A percentile compares a stretch with the other conserved stretches of the same genome.
These are phyloP conservation scores for Trichoderma parareesei DNA, from an alignment of 495 filamentous ascomycete genomes.

Conservation along the genomic window DNA sequence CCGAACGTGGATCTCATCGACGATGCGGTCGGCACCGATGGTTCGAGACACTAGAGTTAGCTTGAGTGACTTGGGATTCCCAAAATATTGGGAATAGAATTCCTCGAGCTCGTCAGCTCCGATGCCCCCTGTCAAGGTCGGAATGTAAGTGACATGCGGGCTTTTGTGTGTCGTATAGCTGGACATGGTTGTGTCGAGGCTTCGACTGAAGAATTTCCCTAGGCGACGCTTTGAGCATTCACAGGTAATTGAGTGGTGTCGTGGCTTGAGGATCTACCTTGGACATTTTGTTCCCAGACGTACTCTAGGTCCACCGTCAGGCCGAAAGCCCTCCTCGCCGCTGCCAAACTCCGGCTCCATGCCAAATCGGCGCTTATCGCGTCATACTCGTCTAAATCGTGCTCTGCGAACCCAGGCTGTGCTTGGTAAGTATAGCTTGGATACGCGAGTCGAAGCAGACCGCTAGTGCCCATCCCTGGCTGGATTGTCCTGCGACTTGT, in stretches of 20 bases:
- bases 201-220: conserved; percentile 43
- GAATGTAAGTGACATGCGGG: conserved; percentile 44
- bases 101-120: conserved; percentile 53
- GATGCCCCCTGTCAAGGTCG: conserved; percentile 53
- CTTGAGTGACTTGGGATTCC: conserved; percentile 51
- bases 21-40: conserved; percentile 32
- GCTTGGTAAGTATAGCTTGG: conserved; percentile 37
- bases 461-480: conserved; percentile 48
- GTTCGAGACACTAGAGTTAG: conserved; percentile 61
- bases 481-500: conserved; percentile 39
- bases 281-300: conserved; percentile 51
- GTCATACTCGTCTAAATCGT: conserved; percentile 44
- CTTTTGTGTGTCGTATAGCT: conserved; percentile 42
- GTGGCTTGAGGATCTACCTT: conserved; percentile 27
- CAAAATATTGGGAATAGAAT: conserved; percentile 63
- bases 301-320: conserved; percentile 52
- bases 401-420: conserved; percentile 42
- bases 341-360: conserved; percentile 40
- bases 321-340: conserved; percentile 46
- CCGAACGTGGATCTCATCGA: conserved; percentile 35
- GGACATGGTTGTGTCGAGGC: conserved; percentile 41
- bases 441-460: conserved; percentile 23
- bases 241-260: neutral
- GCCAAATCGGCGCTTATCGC: conserved; percentile 37
- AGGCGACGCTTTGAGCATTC: neutral